Conservation (phyloP, 176 grass and related monocot species). For the Rhynchospora tenuis region DNA sequence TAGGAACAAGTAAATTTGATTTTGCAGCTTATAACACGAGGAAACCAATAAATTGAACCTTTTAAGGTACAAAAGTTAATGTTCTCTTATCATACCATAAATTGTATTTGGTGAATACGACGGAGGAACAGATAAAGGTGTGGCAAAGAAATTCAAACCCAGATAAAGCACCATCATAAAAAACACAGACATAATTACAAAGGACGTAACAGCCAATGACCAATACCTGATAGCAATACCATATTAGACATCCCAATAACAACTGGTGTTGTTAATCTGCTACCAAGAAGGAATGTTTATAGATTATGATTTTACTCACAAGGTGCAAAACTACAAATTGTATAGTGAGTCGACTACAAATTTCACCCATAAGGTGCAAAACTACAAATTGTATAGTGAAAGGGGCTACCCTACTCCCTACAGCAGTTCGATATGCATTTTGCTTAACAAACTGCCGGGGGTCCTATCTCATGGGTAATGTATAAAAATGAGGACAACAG, state of each 20-base stretch:
- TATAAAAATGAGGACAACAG: too few relatives aligned
- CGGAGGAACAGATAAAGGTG: slow-evolving; percentile 18
- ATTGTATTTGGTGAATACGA: slow-evolving; percentile 37
- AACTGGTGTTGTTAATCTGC: not conserved
- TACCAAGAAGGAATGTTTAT: not conserved
- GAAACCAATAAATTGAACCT: not conserved
- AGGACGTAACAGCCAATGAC: slow-evolving; percentile 47
- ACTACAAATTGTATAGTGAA: too few relatives aligned
- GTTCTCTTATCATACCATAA: slow-evolving; percentile 29
- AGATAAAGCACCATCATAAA: slow-evolving; percentile 37
- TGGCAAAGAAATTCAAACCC: slow-evolving; percentile 49
- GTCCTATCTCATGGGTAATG: too few relatives aligned
- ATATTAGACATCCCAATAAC: not conserved
- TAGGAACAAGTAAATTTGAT: not conserved
- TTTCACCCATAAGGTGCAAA: too few relatives aligned
- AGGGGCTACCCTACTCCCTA: too few relatives aligned
- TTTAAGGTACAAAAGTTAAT: not conserved
- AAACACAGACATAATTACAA: slow-evolving; percentile 28
- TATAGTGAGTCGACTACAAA: too few relatives aligned
- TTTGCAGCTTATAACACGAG: not conserved
- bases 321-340: too few relatives aligned
- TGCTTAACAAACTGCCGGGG: too few relatives aligned
- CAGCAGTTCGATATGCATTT: too few relatives aligned
- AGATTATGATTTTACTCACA: not conserved
- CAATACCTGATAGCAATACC: slow-evolving; percentile 34